Evolutionary conservation across 2,329 filamentous ascomycete genomes (phyloP).

Genomic region (Pseudogymnoascus sp.): DNA sequence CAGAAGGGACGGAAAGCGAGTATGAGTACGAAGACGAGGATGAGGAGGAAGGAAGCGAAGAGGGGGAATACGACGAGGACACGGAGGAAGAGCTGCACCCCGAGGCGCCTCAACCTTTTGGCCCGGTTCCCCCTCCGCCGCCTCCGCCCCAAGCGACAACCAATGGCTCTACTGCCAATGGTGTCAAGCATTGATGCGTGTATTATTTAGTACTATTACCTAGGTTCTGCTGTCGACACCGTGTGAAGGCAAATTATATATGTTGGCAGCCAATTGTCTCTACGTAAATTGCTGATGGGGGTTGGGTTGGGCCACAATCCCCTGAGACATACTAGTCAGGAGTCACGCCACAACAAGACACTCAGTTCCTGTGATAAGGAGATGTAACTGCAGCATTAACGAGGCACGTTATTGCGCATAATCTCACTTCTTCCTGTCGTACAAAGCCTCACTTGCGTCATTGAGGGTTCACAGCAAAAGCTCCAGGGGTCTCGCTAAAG

Average conservation of each 20-base stretch:
- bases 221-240: neutral
- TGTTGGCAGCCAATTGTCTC: neutral
- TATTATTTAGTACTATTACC: constrained; percentile 10
- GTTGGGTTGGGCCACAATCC: neutral
- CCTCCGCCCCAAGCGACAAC: constrained; percentile 15
- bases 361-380: neutral
- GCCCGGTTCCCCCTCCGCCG: constrained; percentile 28
- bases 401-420: neutral
- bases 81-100: constrained; percentile 30
- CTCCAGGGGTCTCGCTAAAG: neutral
- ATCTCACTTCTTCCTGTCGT: neutral
- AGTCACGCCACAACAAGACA: neutral
- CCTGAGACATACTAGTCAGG: neutral
- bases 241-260: constrained; percentile 8
- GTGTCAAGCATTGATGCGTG: constrained; percentile 22
- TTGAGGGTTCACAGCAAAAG: constrained; percentile 1
- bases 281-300: neutral
- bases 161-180: constrained; percentile 24
- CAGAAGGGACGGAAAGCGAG: constrained; percentile 54
- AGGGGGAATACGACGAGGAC: constrained; percentile 41
- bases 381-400: neutral
- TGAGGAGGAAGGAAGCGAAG: constrained; percentile 40
- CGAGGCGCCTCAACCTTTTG: constrained; percentile 27
- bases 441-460: constrained; percentile 6
- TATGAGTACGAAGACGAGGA: constrained; percentile 59